Base-by-base conservation (phyloP, 169 alveolate species). In the Pseudocohnilembus persalinus region DNA sequence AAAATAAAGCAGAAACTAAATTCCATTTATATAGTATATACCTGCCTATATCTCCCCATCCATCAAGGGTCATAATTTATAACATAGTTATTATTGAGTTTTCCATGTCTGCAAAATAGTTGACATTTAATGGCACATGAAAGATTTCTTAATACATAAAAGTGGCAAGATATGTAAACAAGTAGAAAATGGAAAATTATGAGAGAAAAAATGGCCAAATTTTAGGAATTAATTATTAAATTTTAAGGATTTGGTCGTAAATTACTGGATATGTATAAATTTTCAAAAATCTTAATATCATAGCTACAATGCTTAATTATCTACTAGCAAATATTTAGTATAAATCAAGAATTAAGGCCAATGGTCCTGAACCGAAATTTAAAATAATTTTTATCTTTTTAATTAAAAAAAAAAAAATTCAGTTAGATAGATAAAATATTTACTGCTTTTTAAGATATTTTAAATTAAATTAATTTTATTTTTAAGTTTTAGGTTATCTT, bases 31-130 rank as follows among this genome's bases (percentile, higher is more conserved):
- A 35, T 63, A 79, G 31, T 0, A 79, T 33, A 29, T 79, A 68
- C 63, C 84, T 34, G 27, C 84, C 84, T 0, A 79, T 49, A 49
- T 79, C 74, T 6, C 84, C 84, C 84, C 84, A 79, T n/a, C 84
- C 84, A 64, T 79, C 84, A 25, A 79, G 20, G 0, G 84, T 79
- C 84, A 79, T 79, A 29, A 79, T 79, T 29, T 79, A 27, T 15
- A 79, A 20, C 84, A 79, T 79, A 0, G 84, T 79, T 31, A 79
- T 49, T 24, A 79, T 34, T 29, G 65, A 29, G 63, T 34, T 49
- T 11, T 75, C 76, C n/a, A 79, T 79, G 27, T 33, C 25, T 28
- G 35, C 63, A 27, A 49, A 79, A 79, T 63, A 79, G 49, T 79
- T 34, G 29, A 49, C 1, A 11, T 49, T 49, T 4, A 11, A 4